Base-by-base conservation (phyloP, 768 basidiomycete genomes). In the Pleurotus eryngii region DNA sequence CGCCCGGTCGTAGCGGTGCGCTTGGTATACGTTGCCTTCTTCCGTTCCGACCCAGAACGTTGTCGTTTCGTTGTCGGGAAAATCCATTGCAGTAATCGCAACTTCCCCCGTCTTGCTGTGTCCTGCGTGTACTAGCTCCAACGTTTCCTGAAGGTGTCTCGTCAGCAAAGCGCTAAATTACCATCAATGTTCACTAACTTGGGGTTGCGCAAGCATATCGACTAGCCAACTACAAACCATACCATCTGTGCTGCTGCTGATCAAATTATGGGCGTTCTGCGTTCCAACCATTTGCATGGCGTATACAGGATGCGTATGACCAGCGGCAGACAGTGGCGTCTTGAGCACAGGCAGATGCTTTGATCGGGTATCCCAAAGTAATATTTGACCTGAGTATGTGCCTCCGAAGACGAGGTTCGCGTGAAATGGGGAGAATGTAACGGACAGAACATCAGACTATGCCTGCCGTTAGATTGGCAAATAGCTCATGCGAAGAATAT, bases 41-140 rank as follows among this genome's bases (percentile, higher is more conserved):
- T 99, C 97, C 3, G 97, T 99, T 0, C 97, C 97, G 18, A 97
- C 90, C 86, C 90, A 96, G 75, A 98, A 97, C 9, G 94, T 93
- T 1, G 95, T 91, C 2, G 95, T 96, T 72, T 98, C 97, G 67
- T 92, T 95, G 64, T 92, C 89, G 0, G 96, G 94, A 74, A 98
- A 98, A 68, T 96, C 93, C 30, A 98, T 79, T 0, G 88, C 83
- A 0, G 97, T 98, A 60, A 98, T 90, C 2, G 95, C 89, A 2
- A 99, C 95, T 70, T 99, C 97, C 46, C 90, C 91, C 0, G 97
- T 98, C 76, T 98, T 98, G 76, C 89, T 92, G 68, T 98, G 95
- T 0, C 91, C 92, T 1, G 88, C 81, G 63, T 95, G 92, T 3
- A 89, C 73, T 2, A 99, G 81, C 67, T 95, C 91, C 14, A 98